A percentile compares a stretch with the other conserved stretches of the same genome.
Evolutionary conservation across 2,329 filamentous ascomycete genomes (phyloP).

Genomic region (Aspergillus caelatus): DNA sequence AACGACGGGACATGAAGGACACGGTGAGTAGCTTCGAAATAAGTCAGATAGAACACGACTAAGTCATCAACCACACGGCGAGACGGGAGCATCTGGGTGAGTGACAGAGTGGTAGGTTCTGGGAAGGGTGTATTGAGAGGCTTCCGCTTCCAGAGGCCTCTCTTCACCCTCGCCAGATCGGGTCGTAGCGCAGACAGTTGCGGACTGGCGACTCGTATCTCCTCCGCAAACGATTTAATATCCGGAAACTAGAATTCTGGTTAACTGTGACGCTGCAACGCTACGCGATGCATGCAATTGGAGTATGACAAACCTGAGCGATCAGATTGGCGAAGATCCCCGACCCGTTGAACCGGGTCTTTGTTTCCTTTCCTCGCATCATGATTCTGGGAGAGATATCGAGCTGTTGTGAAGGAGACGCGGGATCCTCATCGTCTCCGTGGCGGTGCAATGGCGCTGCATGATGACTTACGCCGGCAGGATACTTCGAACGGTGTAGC

Average conservation of each 20-base stretch:
- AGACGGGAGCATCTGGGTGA: slow-evolving; percentile 39
- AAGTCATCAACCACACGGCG: slow-evolving; percentile 41
- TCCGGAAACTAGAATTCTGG: slow-evolving; percentile 39
- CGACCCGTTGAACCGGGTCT: slow-evolving; percentile 45
- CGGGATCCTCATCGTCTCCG: slow-evolving; percentile 23
- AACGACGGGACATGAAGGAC: slow-evolving; percentile 47
- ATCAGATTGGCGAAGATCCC: slow-evolving; percentile 45
- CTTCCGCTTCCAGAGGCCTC: slow-evolving; percentile 33
- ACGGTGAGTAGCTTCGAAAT: slow-evolving; percentile 43
- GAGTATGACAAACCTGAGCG: slow-evolving; percentile 34
- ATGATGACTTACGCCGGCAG: slow-evolving; percentile 14
- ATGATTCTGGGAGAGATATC: slow-evolving; percentile 38
- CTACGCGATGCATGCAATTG: neutral
- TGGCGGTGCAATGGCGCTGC: slow-evolving; percentile 12
- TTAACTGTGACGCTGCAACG: slow-evolving; percentile 13
- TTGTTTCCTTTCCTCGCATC: slow-evolving; percentile 42
- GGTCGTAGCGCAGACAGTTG: slow-evolving; percentile 37
- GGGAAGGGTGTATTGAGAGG: slow-evolving; percentile 34
- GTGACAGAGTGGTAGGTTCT: slow-evolving; percentile 30
- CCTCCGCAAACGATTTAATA: slow-evolving; percentile 40
- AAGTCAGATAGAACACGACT: slow-evolving; percentile 41
- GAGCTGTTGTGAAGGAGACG: slow-evolving; percentile 36
- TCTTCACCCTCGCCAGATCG: slow-evolving; percentile 37
- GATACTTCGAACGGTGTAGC: slow-evolving; percentile 29
- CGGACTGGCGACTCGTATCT: slow-evolving; percentile 40